phyloP scores from a whole-genome alignment of 1,139 yeast species.

The Hyphopichia khmerensis region DNA sequence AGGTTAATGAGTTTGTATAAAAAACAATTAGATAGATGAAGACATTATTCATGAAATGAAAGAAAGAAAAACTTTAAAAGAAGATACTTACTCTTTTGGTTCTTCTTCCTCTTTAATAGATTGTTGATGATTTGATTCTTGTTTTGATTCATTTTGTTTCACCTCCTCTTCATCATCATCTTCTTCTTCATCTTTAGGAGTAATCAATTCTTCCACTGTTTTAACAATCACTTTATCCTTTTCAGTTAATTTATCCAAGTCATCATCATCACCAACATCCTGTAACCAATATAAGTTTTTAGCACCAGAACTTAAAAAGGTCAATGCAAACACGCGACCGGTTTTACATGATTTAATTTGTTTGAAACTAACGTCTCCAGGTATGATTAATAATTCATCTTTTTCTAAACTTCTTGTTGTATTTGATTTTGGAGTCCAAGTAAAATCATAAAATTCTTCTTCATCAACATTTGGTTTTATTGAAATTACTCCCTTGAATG shows the following conservation, averaged over 20 bases:
- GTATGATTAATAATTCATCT: conserved; percentile 78
- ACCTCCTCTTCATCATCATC: conserved; percentile 44
- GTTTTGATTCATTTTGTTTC: too few relatives aligned
- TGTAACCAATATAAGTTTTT: conserved; percentile 91
- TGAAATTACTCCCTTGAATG: conserved; percentile 72
- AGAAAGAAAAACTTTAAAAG: not conserved
- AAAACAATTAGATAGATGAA: too few relatives aligned
- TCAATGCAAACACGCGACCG: conserved; percentile 83
- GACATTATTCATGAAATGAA: too few relatives aligned
- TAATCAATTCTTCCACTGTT: conserved; percentile 55
- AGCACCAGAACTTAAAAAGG: conserved; percentile 81
- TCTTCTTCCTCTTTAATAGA: conserved; percentile 7
- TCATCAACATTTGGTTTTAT: conserved; percentile 63
- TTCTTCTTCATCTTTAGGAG: conserved; percentile 41
- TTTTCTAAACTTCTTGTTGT: conserved; percentile 41
- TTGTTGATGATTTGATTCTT: conserved; percentile 15
- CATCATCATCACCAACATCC: conserved; percentile 65
- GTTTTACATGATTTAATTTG: conserved; percentile 71
- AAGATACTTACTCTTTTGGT: conserved; percentile 16
- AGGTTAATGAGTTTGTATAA: too few relatives aligned
- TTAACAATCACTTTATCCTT: conserved; percentile 57
- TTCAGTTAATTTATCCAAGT: conserved; percentile 60
- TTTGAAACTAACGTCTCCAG: conserved; percentile 89
- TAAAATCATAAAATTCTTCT: conserved; percentile 42
- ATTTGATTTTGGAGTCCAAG: conserved; percentile 41